Base-by-base conservation (phyloP, 805 yeast genomes). In the Maudiozyma barnettii region DNA sequence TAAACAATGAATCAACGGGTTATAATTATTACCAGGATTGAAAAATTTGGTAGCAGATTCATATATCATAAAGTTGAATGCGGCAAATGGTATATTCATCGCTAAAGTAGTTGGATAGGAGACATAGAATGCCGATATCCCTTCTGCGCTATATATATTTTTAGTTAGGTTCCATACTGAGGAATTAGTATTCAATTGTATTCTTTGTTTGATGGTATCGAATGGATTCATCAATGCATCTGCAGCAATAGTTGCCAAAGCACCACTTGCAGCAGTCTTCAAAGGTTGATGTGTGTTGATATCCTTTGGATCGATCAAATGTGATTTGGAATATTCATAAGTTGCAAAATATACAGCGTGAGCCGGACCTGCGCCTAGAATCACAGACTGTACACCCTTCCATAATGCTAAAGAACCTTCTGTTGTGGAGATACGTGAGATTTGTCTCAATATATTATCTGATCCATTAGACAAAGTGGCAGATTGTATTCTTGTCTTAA, bases 291-390 rank as follows among this genome's bases (percentile, higher is more conserved):
- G 67, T 9, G 69, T 63, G 26, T 61, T 58, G 22, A 52, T 52
- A 39, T 66, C 66, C 22, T 64, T 58, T 16, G 65, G 64, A 38
- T 59, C 57, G 40, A 70, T 68, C 22, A 71, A 47, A 6, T 56
- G 53, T 42, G 65, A 58, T 52, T 70, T 76, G 35, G 89, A 75
- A 44, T 80, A 74, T 67, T 91, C 99, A 66, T 89, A 93, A 4
- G 93, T 95, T n/a, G 90, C 81, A 64, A 89, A 91, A 67, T 93
- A 91, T 6, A 93, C 84, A 3, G 98, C 98, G 69, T 91, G 99
- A 3, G 98, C 97, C 2, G 99, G 99, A 6, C 99, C 99, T n/a
- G 99, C 97, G 36, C 99, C 99, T 51, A 91, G 62, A 2, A 89
- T 81, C 50, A 93, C 95, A 1, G 96, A 84, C 21, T 88, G 81